Percentiles rank a stretch among this genome's conserved stretches.
These are phyloP conservation scores for Dentipellis sp. DNA, from an alignment of 768 basidiomycete species.

Conservation along the genomic window DNA sequence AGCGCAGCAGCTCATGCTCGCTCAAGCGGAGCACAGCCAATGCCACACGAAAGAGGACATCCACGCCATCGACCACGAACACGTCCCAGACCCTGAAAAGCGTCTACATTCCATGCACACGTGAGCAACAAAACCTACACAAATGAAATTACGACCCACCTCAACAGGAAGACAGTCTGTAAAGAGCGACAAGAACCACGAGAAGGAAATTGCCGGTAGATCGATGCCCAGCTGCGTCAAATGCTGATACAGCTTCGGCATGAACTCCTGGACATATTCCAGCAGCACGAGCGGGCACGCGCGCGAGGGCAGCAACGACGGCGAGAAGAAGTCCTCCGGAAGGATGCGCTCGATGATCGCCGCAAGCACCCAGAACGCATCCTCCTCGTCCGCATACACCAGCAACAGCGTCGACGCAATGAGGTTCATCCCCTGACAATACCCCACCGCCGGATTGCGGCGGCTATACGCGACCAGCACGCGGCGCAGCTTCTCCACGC, in stretches of 20 bases:
- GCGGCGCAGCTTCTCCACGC: slow-evolving; percentile 84
- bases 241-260: slow-evolving; percentile 70
- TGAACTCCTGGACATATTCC: slow-evolving; percentile 73
- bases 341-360: slow-evolving; percentile 85
- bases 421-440: slow-evolving; percentile 94
- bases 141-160: slow-evolving; percentile 30
- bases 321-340: slow-evolving; percentile 91
- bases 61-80: slow-evolving; percentile 87
- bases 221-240: slow-evolving; percentile 79
- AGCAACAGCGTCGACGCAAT: slow-evolving; percentile 91
- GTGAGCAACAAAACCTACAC: background rate
- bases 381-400: slow-evolving; percentile 91
- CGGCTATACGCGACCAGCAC: slow-evolving; percentile 89
- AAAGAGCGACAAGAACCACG: slow-evolving; percentile 95
- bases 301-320: slow-evolving; percentile 83
- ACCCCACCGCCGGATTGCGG: slow-evolving; percentile 87
- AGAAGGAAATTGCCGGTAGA: slow-evolving; percentile 91
- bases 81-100: slow-evolving; percentile 95
- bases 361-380: slow-evolving; percentile 91
- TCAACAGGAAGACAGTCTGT: slow-evolving; percentile 95
- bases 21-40: slow-evolving; percentile 78
- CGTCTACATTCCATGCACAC: slow-evolving; percentile 41
- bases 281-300: slow-evolving; percentile 88
- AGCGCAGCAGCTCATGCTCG: slow-evolving; percentile 75
- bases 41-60: slow-evolving; percentile 86